Evolutionary conservation across 2,329 filamentous ascomycete species (phyloP), one percentile per base, ranked within the genome.

Genomic region (Spiromastix sp.): DNA sequence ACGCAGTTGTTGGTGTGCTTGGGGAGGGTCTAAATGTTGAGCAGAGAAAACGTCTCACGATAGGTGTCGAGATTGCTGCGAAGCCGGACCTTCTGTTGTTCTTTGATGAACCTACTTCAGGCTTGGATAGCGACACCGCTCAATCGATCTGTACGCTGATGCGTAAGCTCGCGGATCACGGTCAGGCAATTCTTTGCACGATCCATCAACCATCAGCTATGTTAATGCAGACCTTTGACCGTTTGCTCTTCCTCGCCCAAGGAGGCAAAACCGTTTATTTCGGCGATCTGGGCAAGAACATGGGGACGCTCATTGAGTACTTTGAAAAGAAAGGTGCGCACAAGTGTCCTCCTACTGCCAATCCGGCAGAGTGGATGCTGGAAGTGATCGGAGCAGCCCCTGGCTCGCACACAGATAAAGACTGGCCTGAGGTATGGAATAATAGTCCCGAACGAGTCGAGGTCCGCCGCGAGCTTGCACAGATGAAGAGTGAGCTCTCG

Each of bases 201-300:
- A 95, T 95, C 42, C 89, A 96, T 58, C 89, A 96, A 59, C 89
- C 89, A n/a, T 93, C 85, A 7, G 86, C 86, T 16, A 86, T 93
- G 73, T 70, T 95, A 37, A 94, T 95, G 68, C 84, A 94, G 56
- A 80, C 85, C 41, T 95, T 81, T 35, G 77, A 81, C 41, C 68
- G 70, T 1, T 57, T 81, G 2, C 59, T 81, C 0, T 78, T 83
- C 56, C 64, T 82, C 2, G 74, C 75, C 5, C 67, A 64, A 36
- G 78, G 78, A 19, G 79, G 79, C 2, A 74, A 68, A 50, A 81
- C 77, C 0, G 75, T 81, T 1, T 83, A 83, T 49, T 81, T 81
- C 54, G 79, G 78, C 5, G 66, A 79, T 2, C 74, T 82, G 18
- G 79, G 79, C 0, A 48, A 70, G 0, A 69, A 77, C 42, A 79